Evolutionary conservation across 225 moss, liverwort and hornwort species (phyloP).

Genomic region (Physcomitrellopsis africana): DNA sequence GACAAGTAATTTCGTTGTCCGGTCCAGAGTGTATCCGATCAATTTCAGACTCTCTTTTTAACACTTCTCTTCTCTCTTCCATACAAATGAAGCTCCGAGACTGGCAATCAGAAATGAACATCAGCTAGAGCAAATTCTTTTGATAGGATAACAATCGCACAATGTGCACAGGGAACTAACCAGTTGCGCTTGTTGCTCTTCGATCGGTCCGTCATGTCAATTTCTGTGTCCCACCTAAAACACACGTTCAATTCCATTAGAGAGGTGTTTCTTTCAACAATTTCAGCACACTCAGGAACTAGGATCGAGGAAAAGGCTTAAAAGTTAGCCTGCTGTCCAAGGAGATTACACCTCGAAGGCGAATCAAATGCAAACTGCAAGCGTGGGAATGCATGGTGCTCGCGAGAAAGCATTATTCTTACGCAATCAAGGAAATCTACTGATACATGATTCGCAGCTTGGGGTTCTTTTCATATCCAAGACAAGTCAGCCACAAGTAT

Average conservation of each 20-base stretch:
- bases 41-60: too few species aligned
- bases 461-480: constrained; percentile 29
- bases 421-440: constrained; percentile 44
- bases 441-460: constrained; percentile 44
- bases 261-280: too few species aligned
- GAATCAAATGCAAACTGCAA: constrained; percentile 22
- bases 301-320: neutral
- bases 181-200: constrained; percentile 97
- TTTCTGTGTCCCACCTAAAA: constrained; percentile 90
- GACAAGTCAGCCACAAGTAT: constrained; percentile 27
- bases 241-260: constrained; percentile 19
- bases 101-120: too few species aligned
- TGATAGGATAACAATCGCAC: too few species aligned
- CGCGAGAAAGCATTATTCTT: constrained; percentile 44
- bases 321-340: constrained; percentile 6
- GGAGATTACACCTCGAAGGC: constrained; percentile 3
- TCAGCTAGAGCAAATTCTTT: too few species aligned
- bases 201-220: constrained; percentile 83
- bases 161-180: constrained; percentile 32
- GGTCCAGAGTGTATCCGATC: too few species aligned
- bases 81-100: too few species aligned
- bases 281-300: too few species aligned
- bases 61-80: too few species aligned
- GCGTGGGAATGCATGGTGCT: constrained; percentile 38
- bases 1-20: neutral